phyloP scores from a whole-genome alignment of 2,329 filamentous ascomycete genomes.

The Aspergillus sp. region DNA sequence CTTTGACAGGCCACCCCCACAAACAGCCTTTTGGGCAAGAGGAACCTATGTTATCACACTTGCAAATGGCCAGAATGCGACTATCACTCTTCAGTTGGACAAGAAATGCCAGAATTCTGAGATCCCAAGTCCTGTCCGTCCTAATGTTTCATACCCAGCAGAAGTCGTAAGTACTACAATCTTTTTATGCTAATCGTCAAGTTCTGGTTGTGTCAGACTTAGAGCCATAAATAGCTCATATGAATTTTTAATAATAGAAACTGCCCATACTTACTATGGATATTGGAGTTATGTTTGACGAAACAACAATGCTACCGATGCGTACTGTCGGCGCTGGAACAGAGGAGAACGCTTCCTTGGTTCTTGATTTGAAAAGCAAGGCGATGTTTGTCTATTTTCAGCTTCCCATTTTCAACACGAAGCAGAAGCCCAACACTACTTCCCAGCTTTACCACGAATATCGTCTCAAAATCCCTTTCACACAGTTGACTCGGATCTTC shows the following conservation, averaged over 20 bases:
- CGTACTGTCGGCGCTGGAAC: slow-evolving; percentile 35
- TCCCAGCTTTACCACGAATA: slow-evolving; percentile 20
- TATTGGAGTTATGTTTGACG: slow-evolving; percentile 57
- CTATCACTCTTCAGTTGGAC: slow-evolving; percentile 22
- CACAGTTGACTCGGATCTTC: slow-evolving; percentile 37
- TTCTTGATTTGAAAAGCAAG: slow-evolving; percentile 40
- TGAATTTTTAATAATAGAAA: slow-evolving; percentile 23
- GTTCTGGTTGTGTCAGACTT: too few species aligned
- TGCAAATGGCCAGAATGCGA: slow-evolving; percentile 12
- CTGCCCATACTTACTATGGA: slow-evolving; percentile 47
- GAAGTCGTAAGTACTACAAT: slow-evolving; percentile 26
- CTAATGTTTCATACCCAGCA: slow-evolving; percentile 27
- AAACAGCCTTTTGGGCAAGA: slow-evolving; percentile 46
- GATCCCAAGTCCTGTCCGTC: slow-evolving; percentile 30
- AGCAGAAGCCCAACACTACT: background rate
- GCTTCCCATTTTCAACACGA: slow-evolving; percentile 21
- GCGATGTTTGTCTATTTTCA: slow-evolving; percentile 45
- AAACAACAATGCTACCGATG: slow-evolving; percentile 57
- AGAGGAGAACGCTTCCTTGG: slow-evolving; percentile 25
- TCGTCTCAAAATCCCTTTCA: slow-evolving; percentile 42
- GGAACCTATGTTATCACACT: slow-evolving; percentile 24
- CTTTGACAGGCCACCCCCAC: slow-evolving; percentile 46
- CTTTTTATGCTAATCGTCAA: background rate
- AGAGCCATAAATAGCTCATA: background rate
- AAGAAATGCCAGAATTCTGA: slow-evolving; percentile 10